Evolutionary conservation across 2,329 filamentous ascomycete genomes (phyloP), one percentile per base, ranked within the genome.

Genomic region (Ambrosiella xylebori): DNA sequence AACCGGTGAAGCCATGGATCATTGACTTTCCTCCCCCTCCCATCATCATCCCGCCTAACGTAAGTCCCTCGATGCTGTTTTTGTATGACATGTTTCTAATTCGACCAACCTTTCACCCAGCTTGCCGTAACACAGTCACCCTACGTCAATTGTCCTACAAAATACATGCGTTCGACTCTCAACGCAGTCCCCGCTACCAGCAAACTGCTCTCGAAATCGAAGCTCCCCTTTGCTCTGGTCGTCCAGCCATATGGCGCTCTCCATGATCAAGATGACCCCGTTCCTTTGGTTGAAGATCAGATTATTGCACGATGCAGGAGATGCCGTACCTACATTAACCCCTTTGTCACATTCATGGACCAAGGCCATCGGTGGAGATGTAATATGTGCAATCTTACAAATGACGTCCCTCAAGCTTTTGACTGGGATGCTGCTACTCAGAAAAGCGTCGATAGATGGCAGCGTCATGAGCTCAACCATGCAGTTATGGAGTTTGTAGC

Each of bases 321-420:
- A 71, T 98, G 93, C 73, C 80, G 93, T 65, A 93, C 91, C 58
- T 97, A 97, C 70, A 97, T 97, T 76, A 97, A 97, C 69, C 90
- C 93, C 11, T 98, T 91, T 65, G 93, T 95, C 61, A 88, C 88
- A 52, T 98, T 98, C 73, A 75, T 98, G 61, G 93, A 98, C 66
- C 88, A 97, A 67, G 93, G 93, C 52, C 93, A 98, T 72, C 81
- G 93, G 67, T 98, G 93, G 93, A 85, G 91, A 67, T 98, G 93
- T 75, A 98, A 98, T 73, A 96, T 98, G 90, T 98, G 93, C 71
- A 97, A 95, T 71, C 76, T 98, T 63, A 96, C 90, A 64, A 98
- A 98, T 69, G 93, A 98, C 65, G 91, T 97, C 44, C 93, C 93
- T n/a, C 93, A 98, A 71, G 90, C 90, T 41, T 98, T 98, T 64